Base-by-base conservation (phyloP, 2,329 filamentous ascomycete genomes). In the Fusarium sublunatum region DNA sequence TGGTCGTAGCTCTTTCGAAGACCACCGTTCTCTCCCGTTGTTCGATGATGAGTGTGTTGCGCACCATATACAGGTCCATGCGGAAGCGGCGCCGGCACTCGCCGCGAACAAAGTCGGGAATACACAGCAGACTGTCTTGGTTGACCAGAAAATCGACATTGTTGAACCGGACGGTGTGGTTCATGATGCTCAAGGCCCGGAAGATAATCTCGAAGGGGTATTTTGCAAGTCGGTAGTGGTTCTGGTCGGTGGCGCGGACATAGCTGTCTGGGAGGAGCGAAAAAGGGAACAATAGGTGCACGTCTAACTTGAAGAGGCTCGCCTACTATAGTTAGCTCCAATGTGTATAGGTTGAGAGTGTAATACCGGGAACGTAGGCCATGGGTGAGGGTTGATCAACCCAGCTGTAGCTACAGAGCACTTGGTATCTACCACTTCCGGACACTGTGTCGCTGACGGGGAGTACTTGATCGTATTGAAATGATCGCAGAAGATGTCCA, bases 161-260 rank as follows among this genome's bases (percentile, higher is more conserved):
- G 43, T 67, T 55, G 24, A 76, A 75, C 19, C 49, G 56, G 43
- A 60, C 56, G 2, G 15, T 19, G 0, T 69, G 69, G 7, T 62
- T 68, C 68, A 71, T 71, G 13, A 51, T 22, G 5, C 52, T 53
- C 7, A 68, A 56, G 39, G 73, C 73, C n/a, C 64, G 52, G 34
- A 76, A 73, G 11, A 73, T 46, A 5, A 69, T 60, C 31, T 74
- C 65, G 47, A 74, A 76, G 1, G 71, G 69, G 22, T 62, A 70
- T 11, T 48, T 15, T 2, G 69, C 66, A 9, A 49, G 9, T 11
- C 32, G 42, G 6, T 29, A 25, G 11, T 43, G 40, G 46, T 57
- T 67, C 22, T 60, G 61, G 36, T 73, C 67, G 12, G 55, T 45
- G 29, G 29, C 55, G 9, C 45, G 36, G 13, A n/a, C 9, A 13